Percentiles rank a stretch among this genome's conserved stretches.
phyloP scores from a whole-genome alignment of 306 rosid genomes.

The Vigna unguiculata region DNA sequence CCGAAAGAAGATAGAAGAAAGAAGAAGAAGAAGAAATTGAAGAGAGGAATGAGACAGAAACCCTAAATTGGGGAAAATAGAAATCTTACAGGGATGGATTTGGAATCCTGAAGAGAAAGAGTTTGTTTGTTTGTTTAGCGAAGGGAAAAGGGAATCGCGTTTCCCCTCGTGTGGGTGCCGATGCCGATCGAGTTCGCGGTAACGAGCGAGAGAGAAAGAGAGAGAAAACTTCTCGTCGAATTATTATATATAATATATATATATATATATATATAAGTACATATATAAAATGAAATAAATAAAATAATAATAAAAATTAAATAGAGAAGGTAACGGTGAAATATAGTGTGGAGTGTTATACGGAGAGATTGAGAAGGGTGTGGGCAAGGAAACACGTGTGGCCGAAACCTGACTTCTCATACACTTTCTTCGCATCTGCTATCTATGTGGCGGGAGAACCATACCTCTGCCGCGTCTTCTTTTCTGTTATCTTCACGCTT shows the following conservation, averaged over 20 bases:
- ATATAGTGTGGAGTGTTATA: slow-evolving; percentile 33
- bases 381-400: slow-evolving; percentile 59
- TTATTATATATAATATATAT: slow-evolving; percentile 16
- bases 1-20: neutral
- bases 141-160: slow-evolving; percentile 39
- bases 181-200: slow-evolving; percentile 71
- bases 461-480: neutral
- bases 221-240: neutral
- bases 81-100: neutral
- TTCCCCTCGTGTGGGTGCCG: slow-evolving; percentile 44
- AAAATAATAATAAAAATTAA: neutral
- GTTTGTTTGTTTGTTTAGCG: slow-evolving; percentile 11
- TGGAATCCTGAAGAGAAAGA: neutral
- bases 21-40: neutral
- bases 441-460: slow-evolving; percentile 66
- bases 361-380: slow-evolving; percentile 38
- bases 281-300: neutral
- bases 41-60: slow-evolving; percentile 39
- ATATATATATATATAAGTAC: neutral
- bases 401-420: neutral
- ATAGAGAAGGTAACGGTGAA: slow-evolving; percentile 46
- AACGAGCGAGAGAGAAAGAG: slow-evolving; percentile 15
- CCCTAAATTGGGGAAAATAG: slow-evolving; percentile 53
- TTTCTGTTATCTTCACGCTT: slow-evolving; percentile 11
- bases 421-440: slow-evolving; percentile 44